Evolutionary conservation across 768 basidiomycete genomes (phyloP).

Genomic region (Dendrothele bispora): DNA sequence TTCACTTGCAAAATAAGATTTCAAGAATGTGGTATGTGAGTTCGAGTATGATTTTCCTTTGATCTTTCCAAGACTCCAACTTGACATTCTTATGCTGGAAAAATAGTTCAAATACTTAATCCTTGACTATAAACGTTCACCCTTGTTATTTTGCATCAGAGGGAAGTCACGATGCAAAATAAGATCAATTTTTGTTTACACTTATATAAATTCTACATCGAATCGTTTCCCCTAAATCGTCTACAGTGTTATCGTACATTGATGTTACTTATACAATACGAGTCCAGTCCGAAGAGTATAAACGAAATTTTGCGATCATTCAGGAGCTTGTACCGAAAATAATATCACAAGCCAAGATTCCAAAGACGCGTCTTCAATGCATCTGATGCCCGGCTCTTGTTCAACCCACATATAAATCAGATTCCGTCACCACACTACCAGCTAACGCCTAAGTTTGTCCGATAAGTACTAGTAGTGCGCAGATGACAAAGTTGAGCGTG

Average conservation of each 20-base stretch:
- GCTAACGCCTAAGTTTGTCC: too few species aligned
- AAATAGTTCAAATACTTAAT: constrained; percentile 73
- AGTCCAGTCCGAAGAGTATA: constrained; percentile 73
- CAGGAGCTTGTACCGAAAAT: constrained; percentile 74
- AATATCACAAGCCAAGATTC: constrained; percentile 24
- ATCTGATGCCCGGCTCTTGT: too few species aligned
- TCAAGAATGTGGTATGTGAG: constrained; percentile 67
- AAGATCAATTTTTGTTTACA: constrained; percentile 23
- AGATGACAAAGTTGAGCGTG: too few species aligned
- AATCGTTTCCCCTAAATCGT: constrained; percentile 77
- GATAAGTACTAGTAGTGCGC: too few species aligned
- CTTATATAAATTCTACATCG: constrained; percentile 61
- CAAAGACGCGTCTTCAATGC: constrained; percentile 4
- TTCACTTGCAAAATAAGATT: constrained; percentile 67
- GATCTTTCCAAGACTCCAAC: constrained; percentile 5
- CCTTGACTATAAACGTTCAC: constrained; percentile 85
- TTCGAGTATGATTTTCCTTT: background rate
- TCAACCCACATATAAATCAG: too few species aligned
- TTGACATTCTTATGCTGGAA: constrained; percentile 54
- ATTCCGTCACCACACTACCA: too few species aligned
- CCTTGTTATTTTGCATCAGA: constrained; percentile 60
- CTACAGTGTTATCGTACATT: constrained; percentile 72
- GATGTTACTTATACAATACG: constrained; percentile 80
- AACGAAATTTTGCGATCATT: constrained; percentile 79
- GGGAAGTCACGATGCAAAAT: constrained; percentile 45